A percentile compares a stretch with the other conserved stretches of the same genome.
Conservation (phyloP, 2,329 filamentous ascomycete genomes). For the Penicillium griseofulvum region DNA sequence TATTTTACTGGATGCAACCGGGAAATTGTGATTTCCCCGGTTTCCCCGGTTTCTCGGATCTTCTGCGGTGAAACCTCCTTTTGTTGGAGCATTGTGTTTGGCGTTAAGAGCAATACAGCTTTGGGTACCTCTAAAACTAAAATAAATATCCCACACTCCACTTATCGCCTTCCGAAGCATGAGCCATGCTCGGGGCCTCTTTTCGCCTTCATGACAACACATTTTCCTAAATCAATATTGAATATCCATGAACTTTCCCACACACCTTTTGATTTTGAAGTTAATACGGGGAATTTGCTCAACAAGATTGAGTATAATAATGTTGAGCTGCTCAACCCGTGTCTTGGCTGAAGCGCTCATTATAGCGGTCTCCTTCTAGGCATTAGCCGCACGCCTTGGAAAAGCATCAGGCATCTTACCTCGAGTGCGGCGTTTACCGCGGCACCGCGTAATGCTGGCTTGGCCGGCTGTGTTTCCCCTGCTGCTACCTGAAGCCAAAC, state of each 20-base stretch:
- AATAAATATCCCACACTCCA: conserved; percentile 9
- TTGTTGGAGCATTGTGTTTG: conserved; percentile 27
- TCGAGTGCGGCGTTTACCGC: conserved; percentile 26
- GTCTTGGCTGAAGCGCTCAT: conserved; percentile 29
- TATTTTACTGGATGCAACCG: conserved; percentile 20
- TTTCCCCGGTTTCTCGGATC: conserved; percentile 4
- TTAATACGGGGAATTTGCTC: neutral
- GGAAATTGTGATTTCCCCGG: neutral
- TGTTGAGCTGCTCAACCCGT: conserved; percentile 2
- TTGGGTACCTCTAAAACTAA: conserved; percentile 25
- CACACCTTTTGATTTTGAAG: neutral
- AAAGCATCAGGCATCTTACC: conserved; percentile 19
- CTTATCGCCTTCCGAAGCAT: neutral
- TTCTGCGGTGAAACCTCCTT: conserved; percentile 13
- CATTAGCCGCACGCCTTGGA: conserved; percentile 10
- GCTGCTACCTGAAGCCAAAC: conserved; percentile 31
- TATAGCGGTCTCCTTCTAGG: conserved; percentile 31
- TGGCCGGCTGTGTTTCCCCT: conserved; percentile 9
- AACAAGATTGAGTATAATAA: neutral
- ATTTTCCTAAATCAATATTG: neutral
- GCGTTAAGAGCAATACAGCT: conserved; percentile 25
- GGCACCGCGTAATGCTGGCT: conserved; percentile 10
- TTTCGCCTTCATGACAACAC: neutral
- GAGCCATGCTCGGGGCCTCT: neutral
- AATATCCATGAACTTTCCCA: neutral